Percentiles rank a stretch among this genome's conserved stretches.
These are phyloP conservation scores for Lactifluus subvellereus DNA, from an alignment of 768 basidiomycete species.

Conservation along the genomic window DNA sequence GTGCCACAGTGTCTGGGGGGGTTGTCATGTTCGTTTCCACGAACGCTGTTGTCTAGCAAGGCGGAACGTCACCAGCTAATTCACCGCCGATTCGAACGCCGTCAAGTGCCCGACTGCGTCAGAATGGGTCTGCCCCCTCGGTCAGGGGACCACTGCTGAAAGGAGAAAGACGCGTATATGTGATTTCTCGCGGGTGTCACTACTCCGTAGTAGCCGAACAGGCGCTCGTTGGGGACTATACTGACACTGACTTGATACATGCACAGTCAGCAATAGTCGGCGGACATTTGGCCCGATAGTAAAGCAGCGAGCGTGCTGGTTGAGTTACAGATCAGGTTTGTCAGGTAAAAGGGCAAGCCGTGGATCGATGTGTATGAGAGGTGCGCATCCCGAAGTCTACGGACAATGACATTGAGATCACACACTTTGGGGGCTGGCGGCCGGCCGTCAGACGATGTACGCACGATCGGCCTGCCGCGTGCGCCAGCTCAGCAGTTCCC, in stretches of 20 bases:
- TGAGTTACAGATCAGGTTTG: not conserved
- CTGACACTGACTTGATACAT: not conserved
- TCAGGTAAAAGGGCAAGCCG: not conserved
- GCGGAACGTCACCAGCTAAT: not conserved
- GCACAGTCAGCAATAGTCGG: not conserved
- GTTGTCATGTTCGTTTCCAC: not conserved
- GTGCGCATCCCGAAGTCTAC: constrained; percentile 20
- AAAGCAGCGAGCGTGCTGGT: not conserved
- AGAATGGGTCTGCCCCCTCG: constrained; percentile 1
- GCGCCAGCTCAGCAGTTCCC: constrained; percentile 14
- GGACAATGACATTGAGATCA: constrained; percentile 23
- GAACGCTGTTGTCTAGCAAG: not conserved
- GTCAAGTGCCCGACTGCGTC: not conserved
- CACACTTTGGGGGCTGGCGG: constrained; percentile 11
- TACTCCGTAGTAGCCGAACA: constrained; percentile 14
- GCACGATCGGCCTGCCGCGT: constrained; percentile 15
- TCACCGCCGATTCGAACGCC: constrained; percentile 2
- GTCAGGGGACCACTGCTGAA: constrained; percentile 11
- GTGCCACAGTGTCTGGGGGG: not conserved
- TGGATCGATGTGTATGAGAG: constrained; percentile 8
- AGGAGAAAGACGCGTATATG: constrained; percentile 17
- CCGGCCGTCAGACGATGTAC: constrained; percentile 14
- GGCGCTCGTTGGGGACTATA: not conserved
- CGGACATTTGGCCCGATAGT: not conserved
- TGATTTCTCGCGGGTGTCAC: constrained; percentile 6